A percentile compares a stretch with the other conserved stretches of the same genome.
Evolutionary conservation across 2,329 filamentous ascomycete species (phyloP).

Genomic region (Tolypocladium endophyticum): DNA sequence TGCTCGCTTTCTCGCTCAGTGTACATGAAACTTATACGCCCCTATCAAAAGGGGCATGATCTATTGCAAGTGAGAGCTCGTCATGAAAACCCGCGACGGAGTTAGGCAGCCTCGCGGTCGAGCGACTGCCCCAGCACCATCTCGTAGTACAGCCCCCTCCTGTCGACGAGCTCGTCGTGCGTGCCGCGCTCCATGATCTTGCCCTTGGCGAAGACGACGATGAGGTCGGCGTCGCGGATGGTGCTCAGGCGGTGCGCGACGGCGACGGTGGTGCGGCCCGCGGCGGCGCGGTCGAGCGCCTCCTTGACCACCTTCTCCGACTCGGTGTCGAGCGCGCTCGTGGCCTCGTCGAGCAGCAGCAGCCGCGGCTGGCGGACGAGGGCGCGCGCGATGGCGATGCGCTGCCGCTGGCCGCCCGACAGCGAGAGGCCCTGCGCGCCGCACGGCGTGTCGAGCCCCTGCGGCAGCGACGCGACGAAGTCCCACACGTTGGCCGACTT

Average conservation of each 20-base stretch:
- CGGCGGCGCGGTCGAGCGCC: slow-evolving; percentile 40
- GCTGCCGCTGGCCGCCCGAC: slow-evolving; percentile 63
- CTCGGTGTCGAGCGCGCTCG: slow-evolving; percentile 51
- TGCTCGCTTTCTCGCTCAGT: neutral
- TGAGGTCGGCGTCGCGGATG: slow-evolving; percentile 48
- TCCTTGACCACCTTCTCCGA: slow-evolving; percentile 55
- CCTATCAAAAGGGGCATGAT: neutral
- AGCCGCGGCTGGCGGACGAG: slow-evolving; percentile 57
- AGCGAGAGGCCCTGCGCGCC: slow-evolving; percentile 59
- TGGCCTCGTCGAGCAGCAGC: slow-evolving; percentile 65
- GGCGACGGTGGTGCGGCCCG: slow-evolving; percentile 44
- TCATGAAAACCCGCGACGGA: neutral
- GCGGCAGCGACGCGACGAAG: slow-evolving; percentile 43
- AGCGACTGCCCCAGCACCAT: slow-evolving; percentile 38
- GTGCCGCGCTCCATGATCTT: slow-evolving; percentile 47
- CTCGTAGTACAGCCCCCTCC: slow-evolving; percentile 37
- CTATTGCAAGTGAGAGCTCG: neutral
- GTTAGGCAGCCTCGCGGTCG: slow-evolving; percentile 18
- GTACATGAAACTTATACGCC: neutral
- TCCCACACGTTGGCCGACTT: slow-evolving; percentile 44
- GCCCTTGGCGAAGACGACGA: slow-evolving; percentile 44
- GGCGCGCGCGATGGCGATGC: slow-evolving; percentile 61
- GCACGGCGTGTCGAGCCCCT: slow-evolving; percentile 52
- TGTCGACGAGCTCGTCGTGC: slow-evolving; percentile 45
- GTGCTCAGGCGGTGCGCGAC: slow-evolving; percentile 52